phyloP scores from a whole-genome alignment of 73 alveolate species.

The Paramecium biaurelia region DNA sequence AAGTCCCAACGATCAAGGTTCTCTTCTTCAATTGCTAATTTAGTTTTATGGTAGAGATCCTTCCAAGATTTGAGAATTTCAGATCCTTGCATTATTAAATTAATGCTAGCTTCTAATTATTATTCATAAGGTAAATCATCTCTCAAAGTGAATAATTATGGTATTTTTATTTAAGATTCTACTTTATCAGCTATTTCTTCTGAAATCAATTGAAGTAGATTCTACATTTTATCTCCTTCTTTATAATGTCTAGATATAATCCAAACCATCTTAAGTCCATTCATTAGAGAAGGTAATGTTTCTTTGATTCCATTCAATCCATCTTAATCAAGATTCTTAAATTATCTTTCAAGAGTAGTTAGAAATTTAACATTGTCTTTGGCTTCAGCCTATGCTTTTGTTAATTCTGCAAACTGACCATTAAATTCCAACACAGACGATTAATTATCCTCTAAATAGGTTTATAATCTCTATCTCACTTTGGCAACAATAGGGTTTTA shows the following conservation, averaged over 20 bases:
- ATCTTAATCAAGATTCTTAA: slow-evolving; percentile 92
- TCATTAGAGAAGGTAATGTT: slow-evolving; percentile 93
- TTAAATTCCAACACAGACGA: slow-evolving; percentile 65
- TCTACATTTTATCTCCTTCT: slow-evolving; percentile 93
- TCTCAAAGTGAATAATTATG: slow-evolving; percentile 83
- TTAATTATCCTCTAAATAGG: background rate
- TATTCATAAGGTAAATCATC: slow-evolving; percentile 69
- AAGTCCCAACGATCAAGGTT: slow-evolving; percentile 94
- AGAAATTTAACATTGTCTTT: slow-evolving; percentile 97
- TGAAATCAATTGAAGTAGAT: slow-evolving; percentile 86
- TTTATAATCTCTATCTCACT: background rate
- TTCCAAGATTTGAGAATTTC: slow-evolving; percentile 94
- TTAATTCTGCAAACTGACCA: slow-evolving; percentile 75
- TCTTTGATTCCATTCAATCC: slow-evolving; percentile 93
- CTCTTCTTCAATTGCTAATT: slow-evolving; percentile 83
- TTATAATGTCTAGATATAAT: slow-evolving; percentile 94
- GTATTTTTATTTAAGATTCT: slow-evolving; percentile 86
- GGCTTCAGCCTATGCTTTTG: slow-evolving; percentile 93
- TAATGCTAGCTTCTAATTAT: slow-evolving; percentile 78
- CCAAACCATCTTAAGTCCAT: slow-evolving; percentile 96
- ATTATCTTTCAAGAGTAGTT: slow-evolving; percentile 94
- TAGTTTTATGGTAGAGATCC: slow-evolving; percentile 86
- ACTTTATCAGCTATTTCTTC: slow-evolving; percentile 97
- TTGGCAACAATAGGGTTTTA: background rate
- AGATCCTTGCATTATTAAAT: slow-evolving; percentile 87